Evolutionary conservation across 2,329 filamentous ascomycete species (phyloP), one percentile per base, ranked within the genome.

Genomic region (Magnaporthiopsis rhizophila): DNA sequence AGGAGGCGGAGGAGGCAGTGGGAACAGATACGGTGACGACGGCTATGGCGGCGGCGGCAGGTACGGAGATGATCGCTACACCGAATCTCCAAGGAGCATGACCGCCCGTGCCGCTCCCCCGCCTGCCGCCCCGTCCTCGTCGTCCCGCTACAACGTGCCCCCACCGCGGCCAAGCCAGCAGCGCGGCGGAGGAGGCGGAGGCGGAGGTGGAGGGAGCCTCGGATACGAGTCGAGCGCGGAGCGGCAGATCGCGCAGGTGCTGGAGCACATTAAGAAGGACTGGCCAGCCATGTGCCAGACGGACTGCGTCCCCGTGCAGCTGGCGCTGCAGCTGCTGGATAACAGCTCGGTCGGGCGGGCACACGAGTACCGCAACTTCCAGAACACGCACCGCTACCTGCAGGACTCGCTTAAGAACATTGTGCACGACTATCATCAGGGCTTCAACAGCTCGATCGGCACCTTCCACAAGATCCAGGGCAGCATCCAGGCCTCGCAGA

Each of bases 401-500:
- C 93, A 99, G 74, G 89, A 89, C 70, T 93, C 94, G 12, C 82
- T 99, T 65, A 97, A 97, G 76, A 87, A 88, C 45, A 97, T 99
- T 70, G 95, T 99, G 32, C 97, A 99, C 75, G 94, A 99, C 78
- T 94, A 99, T 73, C 94, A 99, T 73, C 95, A 99, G 76, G 96
- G 95, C 60, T 99, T 99, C 83, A 99, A 98, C 78, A 97, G 92
- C 76, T 97, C 94, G 62, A 98, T 99, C 68, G 95, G 94, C 75
- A 98, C 94, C 26, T 99, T 98, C 73, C 96, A 99, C 80, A 97
- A 96, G 77, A 99, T 99, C 67, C 95, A 99, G 75, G 87, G 88
- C 63, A 97, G 92, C 76, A 95, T 99, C 68, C 90, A 94, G 71
- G 82, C 86, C 62, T 97, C 92, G 21, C 95, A 99, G 76, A 88